Percentiles rank a stretch among this genome's conserved stretches.
Evolutionary conservation across 257 asterid genomes (phyloP).

Genomic region (Solanum chilense): DNA sequence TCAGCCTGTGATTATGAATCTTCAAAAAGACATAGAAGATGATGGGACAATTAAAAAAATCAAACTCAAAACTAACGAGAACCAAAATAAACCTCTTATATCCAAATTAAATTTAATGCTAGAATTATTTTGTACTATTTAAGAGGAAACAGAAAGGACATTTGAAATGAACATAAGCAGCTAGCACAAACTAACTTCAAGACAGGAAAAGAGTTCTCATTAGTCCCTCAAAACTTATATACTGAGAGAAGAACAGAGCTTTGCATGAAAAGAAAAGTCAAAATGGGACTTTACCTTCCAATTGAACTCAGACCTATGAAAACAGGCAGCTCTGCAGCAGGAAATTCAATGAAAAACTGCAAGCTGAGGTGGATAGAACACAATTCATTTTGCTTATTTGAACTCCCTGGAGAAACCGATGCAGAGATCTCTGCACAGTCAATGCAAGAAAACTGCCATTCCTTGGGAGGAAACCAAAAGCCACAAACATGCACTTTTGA

Average conservation of each 20-base stretch:
- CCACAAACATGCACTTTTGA: conserved; percentile 79
- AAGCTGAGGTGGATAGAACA: conserved; percentile 52
- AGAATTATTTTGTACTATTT: not conserved
- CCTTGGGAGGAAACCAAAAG: conserved; percentile 78
- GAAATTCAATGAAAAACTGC: conserved; percentile 33
- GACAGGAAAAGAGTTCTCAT: not conserved
- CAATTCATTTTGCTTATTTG: conserved; percentile 25
- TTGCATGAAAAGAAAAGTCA: not conserved
- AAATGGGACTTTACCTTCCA: conserved; percentile 60
- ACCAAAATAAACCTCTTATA: not conserved
- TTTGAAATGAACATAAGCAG: not conserved
- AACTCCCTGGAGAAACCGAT: conserved; percentile 12
- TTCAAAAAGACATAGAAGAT: not conserved
- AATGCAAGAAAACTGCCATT: conserved; percentile 87
- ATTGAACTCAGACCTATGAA: conserved; percentile 75
- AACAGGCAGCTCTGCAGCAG: conserved; percentile 43
- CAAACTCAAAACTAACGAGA: not conserved
- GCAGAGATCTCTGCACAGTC: conserved; percentile 58
- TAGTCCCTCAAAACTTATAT: not conserved
- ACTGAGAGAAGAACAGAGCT: not conserved
- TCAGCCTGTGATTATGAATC: not conserved
- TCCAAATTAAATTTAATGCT: not conserved
- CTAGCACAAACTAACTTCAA: not conserved
- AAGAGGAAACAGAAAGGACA: not conserved
- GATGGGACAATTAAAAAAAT: not conserved